These are phyloP conservation scores for Escovopsis sp. DNA, from an alignment of 2,329 filamentous ascomycete species.

Conservation along the genomic window DNA sequence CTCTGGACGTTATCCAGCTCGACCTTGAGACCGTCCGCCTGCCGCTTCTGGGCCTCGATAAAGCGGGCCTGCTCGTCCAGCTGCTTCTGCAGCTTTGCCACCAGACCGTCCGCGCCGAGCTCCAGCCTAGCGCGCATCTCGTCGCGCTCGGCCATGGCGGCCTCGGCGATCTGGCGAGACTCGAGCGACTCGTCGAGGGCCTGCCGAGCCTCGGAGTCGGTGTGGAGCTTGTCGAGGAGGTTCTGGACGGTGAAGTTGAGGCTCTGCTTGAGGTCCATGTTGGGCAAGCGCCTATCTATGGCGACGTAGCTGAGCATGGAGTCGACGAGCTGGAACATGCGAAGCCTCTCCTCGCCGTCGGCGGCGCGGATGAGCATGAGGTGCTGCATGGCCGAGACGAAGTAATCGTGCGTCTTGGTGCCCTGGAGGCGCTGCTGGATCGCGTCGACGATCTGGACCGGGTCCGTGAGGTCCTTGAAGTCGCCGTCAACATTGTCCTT, in stretches of 20 bases:
- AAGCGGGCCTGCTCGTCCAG: conserved; percentile 84
- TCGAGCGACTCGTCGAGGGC: conserved; percentile 85
- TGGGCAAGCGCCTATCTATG: conserved; percentile 88
- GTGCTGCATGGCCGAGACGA: conserved; percentile 88
- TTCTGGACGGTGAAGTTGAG: conserved; percentile 95
- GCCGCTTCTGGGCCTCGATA: conserved; percentile 75
- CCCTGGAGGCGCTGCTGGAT: conserved; percentile 75
- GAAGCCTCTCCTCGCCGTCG: conserved; percentile 76
- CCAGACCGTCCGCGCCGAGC: conserved; percentile 81
- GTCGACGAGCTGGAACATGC: conserved; percentile 96
- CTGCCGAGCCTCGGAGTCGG: conserved; percentile 85
- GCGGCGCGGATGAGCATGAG: conserved; percentile 83
- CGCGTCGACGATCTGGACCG: conserved; percentile 82
- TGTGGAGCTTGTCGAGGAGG: conserved; percentile 87
- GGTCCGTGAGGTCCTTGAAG: conserved; percentile 82
- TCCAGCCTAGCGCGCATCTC: conserved; percentile 83
- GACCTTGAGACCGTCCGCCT: conserved; percentile 75
- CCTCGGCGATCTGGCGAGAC: conserved; percentile 83
- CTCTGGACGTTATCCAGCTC: conserved; percentile 80
- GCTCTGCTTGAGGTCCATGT: conserved; percentile 96
- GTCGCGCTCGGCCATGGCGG: conserved; percentile 89
- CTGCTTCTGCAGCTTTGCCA: conserved; percentile 84
- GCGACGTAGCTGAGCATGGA: conserved; percentile 98
- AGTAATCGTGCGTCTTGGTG: conserved; percentile 84
- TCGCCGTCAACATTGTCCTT: conserved; percentile 78